Conservation (phyloP, 495 filamentous ascomycete genomes). For the Xylaria grammica region DNA sequence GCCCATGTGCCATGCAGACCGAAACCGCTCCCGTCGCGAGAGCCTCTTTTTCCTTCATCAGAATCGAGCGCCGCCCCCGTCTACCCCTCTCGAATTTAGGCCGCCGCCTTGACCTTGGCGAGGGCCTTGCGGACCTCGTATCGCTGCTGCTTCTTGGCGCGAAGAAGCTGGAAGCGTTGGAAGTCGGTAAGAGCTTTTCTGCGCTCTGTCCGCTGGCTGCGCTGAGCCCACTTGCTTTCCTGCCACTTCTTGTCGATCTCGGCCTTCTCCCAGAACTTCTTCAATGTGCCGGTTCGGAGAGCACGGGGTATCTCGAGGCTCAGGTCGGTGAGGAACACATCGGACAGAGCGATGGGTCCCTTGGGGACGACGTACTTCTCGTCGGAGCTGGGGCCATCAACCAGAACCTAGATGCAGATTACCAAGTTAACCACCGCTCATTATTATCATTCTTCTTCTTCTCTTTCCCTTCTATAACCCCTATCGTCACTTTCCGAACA, state of each 20-base stretch:
- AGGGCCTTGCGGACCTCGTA: constrained; percentile 95
- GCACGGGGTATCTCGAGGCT: constrained; percentile 87
- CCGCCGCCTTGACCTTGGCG: constrained; percentile 70
- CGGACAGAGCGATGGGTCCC: constrained; percentile 77
- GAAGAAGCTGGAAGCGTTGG: constrained; percentile 99
- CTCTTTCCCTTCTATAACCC: neutral
- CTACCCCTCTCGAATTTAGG: constrained; percentile 39
- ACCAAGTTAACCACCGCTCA: constrained; percentile 33
- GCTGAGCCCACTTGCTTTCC: constrained; percentile 88
- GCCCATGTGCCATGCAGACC: constrained; percentile 56
- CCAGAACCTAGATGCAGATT: constrained; percentile 71
- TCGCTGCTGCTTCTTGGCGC: constrained; percentile 95
- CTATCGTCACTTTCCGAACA: neutral
- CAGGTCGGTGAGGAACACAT: constrained; percentile 87
- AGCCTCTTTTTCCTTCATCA: constrained; percentile 29
- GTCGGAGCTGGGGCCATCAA: constrained; percentile 88
- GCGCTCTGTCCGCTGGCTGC: constrained; percentile 78
- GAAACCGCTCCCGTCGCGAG: constrained; percentile 40
- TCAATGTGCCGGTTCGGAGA: constrained; percentile 79
- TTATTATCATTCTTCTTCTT: constrained; percentile 25
- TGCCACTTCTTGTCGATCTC: constrained; percentile 91
- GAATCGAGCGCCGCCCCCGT: constrained; percentile 30
- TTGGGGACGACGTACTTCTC: constrained; percentile 78
- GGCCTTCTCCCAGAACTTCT: constrained; percentile 82
- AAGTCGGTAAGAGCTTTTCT: constrained; percentile 94